Evolutionary conservation across 352 stramenopile genomes (phyloP), one percentile per base, ranked within the genome.

Genomic region (Phytophthora citricola): DNA sequence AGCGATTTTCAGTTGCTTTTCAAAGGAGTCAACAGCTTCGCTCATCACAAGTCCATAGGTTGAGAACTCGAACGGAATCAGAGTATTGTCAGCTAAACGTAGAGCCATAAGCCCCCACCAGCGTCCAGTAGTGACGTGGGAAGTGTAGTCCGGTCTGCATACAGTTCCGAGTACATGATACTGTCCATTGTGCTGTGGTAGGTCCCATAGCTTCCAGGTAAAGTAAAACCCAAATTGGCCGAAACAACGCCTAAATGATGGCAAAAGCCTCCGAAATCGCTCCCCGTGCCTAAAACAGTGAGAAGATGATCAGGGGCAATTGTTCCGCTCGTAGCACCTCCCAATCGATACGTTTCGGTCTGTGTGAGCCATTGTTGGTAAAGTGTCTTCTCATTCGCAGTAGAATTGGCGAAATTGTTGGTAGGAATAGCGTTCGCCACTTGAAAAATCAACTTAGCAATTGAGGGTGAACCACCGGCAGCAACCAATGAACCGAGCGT

Each of bases 111-210:
- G 43, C 4, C 77, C 79, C 74, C 83, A 89, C 57, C 89, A 81
- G 5, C 71, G 63, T 5, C 75, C 59, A 10, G 76, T 71, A 15
- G 78, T 71, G 10, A 70, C 66, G 45, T 92, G 78, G 10, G 78
- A 78, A 15, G 51, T 39, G 55, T 83, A 93, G 26, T 65, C 52
- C 22, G 85, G 51, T 92, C 79, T 10, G 65, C 81, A 29, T 78
- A 78, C 14, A 59, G 68, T 38, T 91, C 81, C 29, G 88, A 75
- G 65, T 85, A 97, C 54, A 66, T 75, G 57, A 93, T 87, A 34
- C 74, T 92, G 70, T 96, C 89, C 75, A 94, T 96, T 20, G 89
- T 84, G 53, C 73, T 91, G 66, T 97, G 89, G 60, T 96, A 95
- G 29, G 84, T 74, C 10, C 85, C 87, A 67, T 95, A 94, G 12